These are phyloP conservation scores for Xylariales sp. DNA, from an alignment of 2,329 filamentous ascomycete genomes.

Conservation along the genomic window DNA sequence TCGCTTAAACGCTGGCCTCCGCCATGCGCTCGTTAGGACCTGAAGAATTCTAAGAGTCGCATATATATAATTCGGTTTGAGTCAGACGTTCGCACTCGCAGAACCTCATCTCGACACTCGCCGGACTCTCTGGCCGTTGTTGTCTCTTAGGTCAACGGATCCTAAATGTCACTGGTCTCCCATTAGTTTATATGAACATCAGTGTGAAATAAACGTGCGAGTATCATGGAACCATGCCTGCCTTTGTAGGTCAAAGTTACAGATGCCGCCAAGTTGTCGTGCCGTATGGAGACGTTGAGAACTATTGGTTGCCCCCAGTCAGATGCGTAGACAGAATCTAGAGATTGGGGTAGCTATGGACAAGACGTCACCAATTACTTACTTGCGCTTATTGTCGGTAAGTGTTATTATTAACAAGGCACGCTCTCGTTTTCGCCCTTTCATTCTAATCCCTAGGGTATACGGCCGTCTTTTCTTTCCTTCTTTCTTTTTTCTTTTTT, in stretches of 20 bases:
- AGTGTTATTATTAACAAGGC: neutral
- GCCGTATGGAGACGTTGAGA: neutral
- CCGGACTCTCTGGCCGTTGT: neutral
- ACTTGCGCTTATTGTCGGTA: conserved; percentile 18
- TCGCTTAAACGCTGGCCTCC: conserved; percentile 7
- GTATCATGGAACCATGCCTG: conserved; percentile 4
- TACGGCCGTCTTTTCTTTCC: too few relatives aligned
- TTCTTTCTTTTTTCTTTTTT: too few relatives aligned
- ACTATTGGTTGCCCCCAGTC: neutral
- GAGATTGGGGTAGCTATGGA: neutral
- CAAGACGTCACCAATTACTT: neutral
- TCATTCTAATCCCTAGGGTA: too few relatives aligned
- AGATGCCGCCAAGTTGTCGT: neutral
- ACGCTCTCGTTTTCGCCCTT: too few relatives aligned
- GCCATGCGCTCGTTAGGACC: neutral
- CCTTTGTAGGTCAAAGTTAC: neutral
- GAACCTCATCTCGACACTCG: neutral
- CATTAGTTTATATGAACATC: neutral
- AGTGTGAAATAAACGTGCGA: neutral
- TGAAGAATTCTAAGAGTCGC: neutral
- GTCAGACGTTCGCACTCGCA: neutral
- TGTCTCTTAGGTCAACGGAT: neutral
- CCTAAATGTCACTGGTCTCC: neutral
- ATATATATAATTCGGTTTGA: neutral
- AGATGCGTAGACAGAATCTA: too few relatives aligned